Percentiles rank a stretch among this genome's conserved stretches.
Evolutionary conservation across 2,329 filamentous ascomycete genomes (phyloP).

Genomic region (Elsinoe ampelina): DNA sequence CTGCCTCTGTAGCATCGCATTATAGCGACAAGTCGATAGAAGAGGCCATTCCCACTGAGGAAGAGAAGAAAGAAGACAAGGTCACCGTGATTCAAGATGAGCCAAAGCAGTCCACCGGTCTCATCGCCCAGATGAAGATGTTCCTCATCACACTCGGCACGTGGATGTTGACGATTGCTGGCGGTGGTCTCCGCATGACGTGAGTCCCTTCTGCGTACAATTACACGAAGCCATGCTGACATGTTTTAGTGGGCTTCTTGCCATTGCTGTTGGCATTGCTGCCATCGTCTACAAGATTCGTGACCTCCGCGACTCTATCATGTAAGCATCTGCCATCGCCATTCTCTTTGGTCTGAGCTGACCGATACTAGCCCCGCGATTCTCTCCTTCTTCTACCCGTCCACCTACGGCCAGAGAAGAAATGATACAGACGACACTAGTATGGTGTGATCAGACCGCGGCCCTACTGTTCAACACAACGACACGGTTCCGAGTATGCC

Average conservation of each 20-base stretch:
- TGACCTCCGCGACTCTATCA: constrained; percentile 9
- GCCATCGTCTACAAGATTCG: constrained; percentile 13
- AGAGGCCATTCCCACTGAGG: constrained; percentile 7
- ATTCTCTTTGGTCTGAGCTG: background rate
- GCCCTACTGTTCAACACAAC: background rate
- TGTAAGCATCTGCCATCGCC: background rate
- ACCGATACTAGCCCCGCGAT: constrained; percentile 9
- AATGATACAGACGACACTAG: constrained; percentile 13
- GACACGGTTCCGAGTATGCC: constrained; percentile 12
- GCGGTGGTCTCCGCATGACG: constrained; percentile 9
- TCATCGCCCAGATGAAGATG: constrained; percentile 5
- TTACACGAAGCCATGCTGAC: background rate
- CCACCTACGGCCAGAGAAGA: constrained; percentile 7
- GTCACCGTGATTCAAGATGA: background rate
- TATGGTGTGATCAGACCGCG: constrained; percentile 9
- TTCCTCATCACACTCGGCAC: constrained; percentile 14
- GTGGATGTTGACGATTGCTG: constrained; percentile 9
- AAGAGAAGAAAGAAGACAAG: constrained; percentile 9
- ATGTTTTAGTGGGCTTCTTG: constrained; percentile 1
- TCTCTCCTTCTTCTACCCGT: constrained; percentile 11
- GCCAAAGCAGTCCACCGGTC: background rate
- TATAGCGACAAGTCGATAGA: constrained; percentile 13
- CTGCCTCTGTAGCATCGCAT: constrained; percentile 8
- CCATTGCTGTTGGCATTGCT: constrained; percentile 8
- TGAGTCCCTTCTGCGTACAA: background rate